Base-by-base conservation (phyloP, 2,329 filamentous ascomycete genomes). In the Madurella fahalii region DNA sequence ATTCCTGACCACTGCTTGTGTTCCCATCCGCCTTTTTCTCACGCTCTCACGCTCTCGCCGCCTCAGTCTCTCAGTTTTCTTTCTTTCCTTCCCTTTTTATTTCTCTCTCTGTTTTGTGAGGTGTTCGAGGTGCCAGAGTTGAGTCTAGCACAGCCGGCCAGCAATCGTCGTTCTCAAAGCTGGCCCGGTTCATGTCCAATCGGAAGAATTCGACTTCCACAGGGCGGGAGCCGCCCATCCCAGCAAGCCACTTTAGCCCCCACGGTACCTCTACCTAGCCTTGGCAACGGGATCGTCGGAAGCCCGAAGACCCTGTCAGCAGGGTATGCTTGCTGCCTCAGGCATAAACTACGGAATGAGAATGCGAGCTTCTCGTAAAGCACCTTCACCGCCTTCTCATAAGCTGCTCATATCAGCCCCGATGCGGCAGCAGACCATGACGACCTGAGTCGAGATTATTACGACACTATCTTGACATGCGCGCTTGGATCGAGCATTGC, bases 221-320 rank as follows among this genome's bases (percentile, higher is more conserved):
- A 42, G 40, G 34, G 11, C 34, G 13, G 9, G 34, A 34, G 12
- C 7, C 39, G 25, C 39, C 37, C 15, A 20, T 49, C 39, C 13
- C 25, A 45, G 57, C 37, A 52, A 54, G 57, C 52, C 52, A 53
- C 46, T 20, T 53, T 40, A 20, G 57, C 50, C 53, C 57, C 57
- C 57, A 53, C 56, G 52, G 30, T 25, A 48, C 34, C 48, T 41
- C 53, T 51, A 51, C 4, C 4, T 9, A 5, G 34, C 53, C 48
- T 57, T 52, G 51, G 54, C 54, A 39, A 37, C 51, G 52, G 54
- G 54, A 52, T 34, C 43, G 32, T 50, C 54, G 54, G 50, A 40
- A 53, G 46, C 25, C 15, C 34, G n/a, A 34, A 32, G 25, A 25
- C 25, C 25, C 25, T 25, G 25, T 25, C 25, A 50, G 34, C 16